Evolutionary conservation across 83 land plant species (phyloP).

Genomic region (Thuja plicata): DNA sequence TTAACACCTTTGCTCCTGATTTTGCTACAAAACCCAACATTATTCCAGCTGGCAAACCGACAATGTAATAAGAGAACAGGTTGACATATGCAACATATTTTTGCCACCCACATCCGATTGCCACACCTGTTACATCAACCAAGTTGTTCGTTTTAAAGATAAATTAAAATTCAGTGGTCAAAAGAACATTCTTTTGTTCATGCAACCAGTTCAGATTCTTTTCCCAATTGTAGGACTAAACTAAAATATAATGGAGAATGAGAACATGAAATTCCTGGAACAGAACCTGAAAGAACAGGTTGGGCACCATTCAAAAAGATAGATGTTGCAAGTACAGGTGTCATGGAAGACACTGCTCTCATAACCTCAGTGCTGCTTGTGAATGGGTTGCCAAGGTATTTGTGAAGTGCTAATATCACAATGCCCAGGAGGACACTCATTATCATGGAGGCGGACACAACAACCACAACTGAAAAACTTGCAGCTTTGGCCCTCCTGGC

Average conservation of each 20-base stretch:
- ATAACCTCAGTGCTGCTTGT: constrained; percentile 34
- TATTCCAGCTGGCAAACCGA: constrained; percentile 58
- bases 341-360: constrained; percentile 30
- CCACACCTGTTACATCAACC: constrained; percentile 32
- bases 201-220: neutral
- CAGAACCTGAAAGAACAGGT: constrained; percentile 25
- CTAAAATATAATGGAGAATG: too few relatives aligned
- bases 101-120: constrained; percentile 64
- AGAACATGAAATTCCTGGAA: neutral
- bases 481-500: constrained; percentile 39
- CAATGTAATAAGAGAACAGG: constrained; percentile 37
- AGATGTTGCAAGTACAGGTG: constrained; percentile 45
- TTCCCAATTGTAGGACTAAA: too few relatives aligned
- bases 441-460: constrained; percentile 20
- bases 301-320: constrained; percentile 52
- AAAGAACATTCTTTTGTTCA: neutral
- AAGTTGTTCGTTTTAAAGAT: neutral
- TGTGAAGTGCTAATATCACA: constrained; percentile 21
- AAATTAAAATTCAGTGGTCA: too few relatives aligned
- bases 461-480: constrained; percentile 43
- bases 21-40: constrained; percentile 54
- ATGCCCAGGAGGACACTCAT: constrained; percentile 32
- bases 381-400: constrained; percentile 29
- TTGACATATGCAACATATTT: constrained; percentile 50
- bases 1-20: constrained; percentile 39